Conservation (phyloP, 345 rosid genomes). For the Orychophragmus violaceus region DNA sequence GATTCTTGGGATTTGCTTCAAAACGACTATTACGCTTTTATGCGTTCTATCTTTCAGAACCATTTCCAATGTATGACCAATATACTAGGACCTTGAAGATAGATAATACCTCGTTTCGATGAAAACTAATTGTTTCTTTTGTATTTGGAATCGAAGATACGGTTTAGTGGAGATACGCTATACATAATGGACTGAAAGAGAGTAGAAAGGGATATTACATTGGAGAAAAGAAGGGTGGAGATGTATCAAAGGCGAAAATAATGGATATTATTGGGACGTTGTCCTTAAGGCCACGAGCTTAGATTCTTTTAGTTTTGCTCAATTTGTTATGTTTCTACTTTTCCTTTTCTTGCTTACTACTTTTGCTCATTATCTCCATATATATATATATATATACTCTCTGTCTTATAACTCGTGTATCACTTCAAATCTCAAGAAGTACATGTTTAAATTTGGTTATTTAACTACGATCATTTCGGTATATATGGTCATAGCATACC, state of each 20-base stretch:
- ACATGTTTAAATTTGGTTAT: constrained; percentile 20
- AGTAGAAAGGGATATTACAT: neutral
- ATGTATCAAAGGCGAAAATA: neutral
- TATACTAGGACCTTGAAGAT: neutral
- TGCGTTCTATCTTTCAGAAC: neutral
- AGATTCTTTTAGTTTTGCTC: constrained; percentile 33
- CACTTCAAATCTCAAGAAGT: constrained; percentile 14
- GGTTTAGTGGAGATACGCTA: neutral
- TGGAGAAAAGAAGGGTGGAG: constrained; percentile 14
- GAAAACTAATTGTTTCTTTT: neutral
- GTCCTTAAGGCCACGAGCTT: constrained; percentile 30
- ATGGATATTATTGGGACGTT: constrained; percentile 14
- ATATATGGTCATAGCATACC: constrained; percentile 11
- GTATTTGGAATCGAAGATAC: neutral
- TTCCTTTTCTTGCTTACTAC: constrained; percentile 24
- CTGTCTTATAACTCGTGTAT: constrained; percentile 4
- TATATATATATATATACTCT: neutral
- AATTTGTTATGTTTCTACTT: constrained; percentile 16
- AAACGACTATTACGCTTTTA: neutral
- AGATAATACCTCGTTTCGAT: neutral
- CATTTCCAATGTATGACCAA: neutral
- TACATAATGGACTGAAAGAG: neutral
- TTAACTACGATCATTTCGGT: constrained; percentile 10
- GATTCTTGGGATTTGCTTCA: neutral
- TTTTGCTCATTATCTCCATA: constrained; percentile 18